Evolutionary conservation across 2,329 filamentous ascomycete genomes (phyloP).

Genomic region (Fusarium caatingaense): DNA sequence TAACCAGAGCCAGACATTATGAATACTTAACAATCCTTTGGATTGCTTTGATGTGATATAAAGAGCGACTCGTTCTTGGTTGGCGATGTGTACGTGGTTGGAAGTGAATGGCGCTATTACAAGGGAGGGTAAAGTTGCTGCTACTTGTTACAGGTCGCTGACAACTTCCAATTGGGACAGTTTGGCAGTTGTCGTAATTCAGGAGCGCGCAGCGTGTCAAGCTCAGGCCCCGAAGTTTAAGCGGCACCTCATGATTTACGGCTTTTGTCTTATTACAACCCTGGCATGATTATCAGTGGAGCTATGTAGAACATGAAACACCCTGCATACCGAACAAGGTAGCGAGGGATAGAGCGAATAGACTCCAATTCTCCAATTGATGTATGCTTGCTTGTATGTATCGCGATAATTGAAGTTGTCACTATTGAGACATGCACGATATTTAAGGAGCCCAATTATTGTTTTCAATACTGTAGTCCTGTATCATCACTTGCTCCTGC

Average conservation of each 20-base stretch:
- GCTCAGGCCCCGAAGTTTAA: constrained; percentile 37
- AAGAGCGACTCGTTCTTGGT: background rate
- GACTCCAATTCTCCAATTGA: background rate
- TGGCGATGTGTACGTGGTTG: constrained; percentile 2
- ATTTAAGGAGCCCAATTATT: background rate
- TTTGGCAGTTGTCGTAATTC: constrained; percentile 51
- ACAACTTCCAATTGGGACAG: constrained; percentile 45
- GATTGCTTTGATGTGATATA: background rate
- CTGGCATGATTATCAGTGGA: constrained; percentile 27
- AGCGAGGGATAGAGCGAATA: background rate
- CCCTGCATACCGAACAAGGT: background rate
- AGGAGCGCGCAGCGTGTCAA: constrained; percentile 44
- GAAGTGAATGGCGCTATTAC: constrained; percentile 12
- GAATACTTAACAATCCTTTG: background rate
- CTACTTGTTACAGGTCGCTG: constrained; percentile 25
- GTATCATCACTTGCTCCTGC: background rate
- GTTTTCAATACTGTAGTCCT: background rate
- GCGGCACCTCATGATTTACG: constrained; percentile 28
- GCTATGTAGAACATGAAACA: constrained; percentile 11
- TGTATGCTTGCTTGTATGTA: background rate
- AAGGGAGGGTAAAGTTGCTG: constrained; percentile 28
- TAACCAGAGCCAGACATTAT: constrained; percentile 88
- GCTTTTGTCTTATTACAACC: constrained; percentile 6
- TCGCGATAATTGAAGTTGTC: background rate
- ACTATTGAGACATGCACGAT: background rate